These are phyloP conservation scores for Psophocarpus tetragonolobus DNA, from an alignment of 306 rosid genomes.

Conservation along the genomic window DNA sequence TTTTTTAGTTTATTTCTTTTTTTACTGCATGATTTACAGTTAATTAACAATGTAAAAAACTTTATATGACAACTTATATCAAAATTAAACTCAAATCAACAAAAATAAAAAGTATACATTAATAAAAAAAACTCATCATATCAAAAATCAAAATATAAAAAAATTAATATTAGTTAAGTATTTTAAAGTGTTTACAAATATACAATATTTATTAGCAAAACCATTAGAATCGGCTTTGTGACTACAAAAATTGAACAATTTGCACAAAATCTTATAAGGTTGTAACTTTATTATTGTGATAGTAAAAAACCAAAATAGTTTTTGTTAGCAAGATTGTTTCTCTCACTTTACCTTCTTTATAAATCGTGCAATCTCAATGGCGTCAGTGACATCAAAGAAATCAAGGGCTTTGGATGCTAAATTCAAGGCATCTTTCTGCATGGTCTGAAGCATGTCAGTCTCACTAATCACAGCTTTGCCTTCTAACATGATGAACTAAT, in stretches of 20 bases:
- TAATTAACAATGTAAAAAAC: background rate
- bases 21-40: background rate
- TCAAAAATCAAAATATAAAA: background rate
- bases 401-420: conserved; percentile 89
- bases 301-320: too few species aligned
- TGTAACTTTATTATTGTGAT: too few species aligned
- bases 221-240: too few species aligned
- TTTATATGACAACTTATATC: too few species aligned
- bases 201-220: background rate
- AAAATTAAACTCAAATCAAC: background rate
- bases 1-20: too few species aligned
- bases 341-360: conserved; percentile 63
- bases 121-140: background rate
- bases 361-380: conserved; percentile 80
- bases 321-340: background rate
- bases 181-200: background rate
- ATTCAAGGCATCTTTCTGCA: conserved; percentile 75
- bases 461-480: conserved; percentile 85
- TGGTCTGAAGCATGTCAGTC: conserved; percentile 79
- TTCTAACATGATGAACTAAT: conserved; percentile 60
- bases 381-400: conserved; percentile 77
- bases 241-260: too few species aligned
- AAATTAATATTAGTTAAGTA: background rate
- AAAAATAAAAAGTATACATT: background rate
- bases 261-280: too few species aligned